Conservation (phyloP, 139 green algal species). For the Chlorella vulgaris region DNA sequence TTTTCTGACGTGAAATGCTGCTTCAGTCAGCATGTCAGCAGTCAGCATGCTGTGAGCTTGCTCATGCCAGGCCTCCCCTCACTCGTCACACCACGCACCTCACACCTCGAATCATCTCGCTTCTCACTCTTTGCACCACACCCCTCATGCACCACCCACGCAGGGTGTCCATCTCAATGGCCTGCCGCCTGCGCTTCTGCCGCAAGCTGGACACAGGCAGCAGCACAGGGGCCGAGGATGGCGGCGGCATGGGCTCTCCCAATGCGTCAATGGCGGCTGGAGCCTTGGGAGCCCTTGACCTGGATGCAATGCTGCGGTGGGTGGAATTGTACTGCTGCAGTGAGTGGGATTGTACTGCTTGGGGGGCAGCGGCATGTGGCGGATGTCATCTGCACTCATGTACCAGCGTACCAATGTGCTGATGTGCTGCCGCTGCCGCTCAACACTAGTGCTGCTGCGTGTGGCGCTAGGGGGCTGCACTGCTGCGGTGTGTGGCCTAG, state of each 20-base stretch:
- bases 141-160: background rate
- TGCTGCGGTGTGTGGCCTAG: too few relatives aligned
- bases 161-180: slow-evolving; percentile 74
- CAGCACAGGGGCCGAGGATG: background rate
- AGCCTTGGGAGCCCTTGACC: slow-evolving; percentile 6
- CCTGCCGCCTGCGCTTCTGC: slow-evolving; percentile 85
- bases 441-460: too few relatives aligned
- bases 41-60: too few relatives aligned
- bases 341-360: background rate
- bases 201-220: slow-evolving; percentile 38
- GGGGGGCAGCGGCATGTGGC: too few relatives aligned
- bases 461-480: too few relatives aligned
- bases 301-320: slow-evolving; percentile 23
- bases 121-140: background rate
- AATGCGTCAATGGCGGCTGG: slow-evolving; percentile 11
- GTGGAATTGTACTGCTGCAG: background rate
- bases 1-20: background rate
- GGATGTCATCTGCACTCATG: background rate
- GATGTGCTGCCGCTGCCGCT: too few relatives aligned
- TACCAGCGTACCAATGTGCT: too few relatives aligned
- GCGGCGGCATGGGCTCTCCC: background rate
- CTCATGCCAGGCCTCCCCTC: too few relatives aligned
- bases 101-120: background rate
- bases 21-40: too few relatives aligned
- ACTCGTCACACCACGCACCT: background rate